Evolutionary conservation across 139 green algal species (phyloP), one percentile per base, ranked within the genome.

Genomic region (Chlamydomonas asymmetrica): DNA sequence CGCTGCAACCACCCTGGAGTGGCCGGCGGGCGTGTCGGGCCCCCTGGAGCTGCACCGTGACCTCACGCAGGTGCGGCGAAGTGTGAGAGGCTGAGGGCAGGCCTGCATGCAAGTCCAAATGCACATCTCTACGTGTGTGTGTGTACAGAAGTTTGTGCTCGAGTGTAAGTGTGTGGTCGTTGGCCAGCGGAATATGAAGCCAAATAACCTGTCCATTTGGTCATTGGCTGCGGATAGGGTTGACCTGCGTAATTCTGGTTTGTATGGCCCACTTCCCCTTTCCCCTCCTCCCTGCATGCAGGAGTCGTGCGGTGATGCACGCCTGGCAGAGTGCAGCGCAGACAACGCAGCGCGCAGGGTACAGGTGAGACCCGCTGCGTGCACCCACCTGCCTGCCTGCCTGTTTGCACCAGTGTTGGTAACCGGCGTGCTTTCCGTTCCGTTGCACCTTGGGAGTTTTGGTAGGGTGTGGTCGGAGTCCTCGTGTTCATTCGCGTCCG

Each of bases 1-100:
- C 54, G 66, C 66, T 56, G 56, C 1, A 29, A 75, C 66, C 38
- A 39, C 56, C 31, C 22, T 75, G 69, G 54, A 54, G 69, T 75
- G 59, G 38, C 69, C 69, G 31, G 6, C n/a, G 7, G 23, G 32
- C 49, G 66, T 73, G 5, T 23, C 56, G 39, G 54, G 41, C 16
- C 18, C n/a, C 38, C 39, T 16, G 10, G 10, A 16, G 5, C 34
- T 66, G 18, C 34, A 43, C 18, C 34, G n/a, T 20, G 29, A 32
- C 6, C 5, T 10, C 6, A 8, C 56, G 27, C 29, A 7, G 56
- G 13, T 8, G 32, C 34, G 32, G 6, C 32, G 32, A 16, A 41
- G 4, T 65, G 8, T 18, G 7, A 9, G 34, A n/a, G 2, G n/a
- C n/a, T n/a, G n/a, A n/a, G n/a, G n/a, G n/a, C n/a, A n/a, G n/a